Evolutionary conservation across 2,329 filamentous ascomycete genomes (phyloP).

Genomic region (Stagonosporopsis vannaccii): DNA sequence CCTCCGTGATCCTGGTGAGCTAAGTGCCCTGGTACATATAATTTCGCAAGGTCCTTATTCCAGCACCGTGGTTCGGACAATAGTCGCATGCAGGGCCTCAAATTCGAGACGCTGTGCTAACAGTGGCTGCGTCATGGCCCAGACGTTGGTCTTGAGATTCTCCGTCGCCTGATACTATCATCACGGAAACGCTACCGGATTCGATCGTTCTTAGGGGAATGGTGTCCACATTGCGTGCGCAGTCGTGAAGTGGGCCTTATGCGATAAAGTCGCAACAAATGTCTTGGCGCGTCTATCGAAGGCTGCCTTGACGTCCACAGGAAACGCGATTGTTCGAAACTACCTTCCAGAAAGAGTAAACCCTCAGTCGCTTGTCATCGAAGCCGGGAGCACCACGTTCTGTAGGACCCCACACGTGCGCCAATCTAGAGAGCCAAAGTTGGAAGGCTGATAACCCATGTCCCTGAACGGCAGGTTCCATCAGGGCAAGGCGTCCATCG

Average conservation of each 20-base stretch:
- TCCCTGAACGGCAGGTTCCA: slow-evolving; percentile 23
- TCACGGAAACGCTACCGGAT: slow-evolving; percentile 4
- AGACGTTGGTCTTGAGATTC: slow-evolving; percentile 1
- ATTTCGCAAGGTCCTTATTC: slow-evolving; percentile 2
- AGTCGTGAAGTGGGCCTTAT: slow-evolving; percentile 9
- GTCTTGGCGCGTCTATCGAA: slow-evolving; percentile 13
- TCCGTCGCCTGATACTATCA: slow-evolving; percentile 16
- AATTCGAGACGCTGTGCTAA: slow-evolving; percentile 1
- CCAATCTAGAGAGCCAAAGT: slow-evolving; percentile 3
- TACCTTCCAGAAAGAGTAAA: slow-evolving; percentile 17
- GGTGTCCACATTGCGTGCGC: slow-evolving; percentile 9
- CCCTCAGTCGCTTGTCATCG: slow-evolving; percentile 2
- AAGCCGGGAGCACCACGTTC: slow-evolving; percentile 6
- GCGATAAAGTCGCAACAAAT: slow-evolving; percentile 2
- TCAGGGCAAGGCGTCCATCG: slow-evolving; percentile 18
- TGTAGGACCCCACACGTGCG: slow-evolving; percentile 13
- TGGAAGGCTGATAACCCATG: slow-evolving; percentile 6
- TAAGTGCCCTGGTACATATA: background rate
- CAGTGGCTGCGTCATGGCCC: slow-evolving; percentile 9
- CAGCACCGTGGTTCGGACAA: slow-evolving; percentile 20
- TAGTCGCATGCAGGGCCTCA: slow-evolving; percentile 16
- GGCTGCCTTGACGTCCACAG: slow-evolving; percentile 2
- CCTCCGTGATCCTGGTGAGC: slow-evolving; percentile 2
- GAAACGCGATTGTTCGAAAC: background rate
- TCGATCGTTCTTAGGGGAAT: background rate